Base-by-base conservation (phyloP, 768 basidiomycete species). In the Trametes maxima region DNA sequence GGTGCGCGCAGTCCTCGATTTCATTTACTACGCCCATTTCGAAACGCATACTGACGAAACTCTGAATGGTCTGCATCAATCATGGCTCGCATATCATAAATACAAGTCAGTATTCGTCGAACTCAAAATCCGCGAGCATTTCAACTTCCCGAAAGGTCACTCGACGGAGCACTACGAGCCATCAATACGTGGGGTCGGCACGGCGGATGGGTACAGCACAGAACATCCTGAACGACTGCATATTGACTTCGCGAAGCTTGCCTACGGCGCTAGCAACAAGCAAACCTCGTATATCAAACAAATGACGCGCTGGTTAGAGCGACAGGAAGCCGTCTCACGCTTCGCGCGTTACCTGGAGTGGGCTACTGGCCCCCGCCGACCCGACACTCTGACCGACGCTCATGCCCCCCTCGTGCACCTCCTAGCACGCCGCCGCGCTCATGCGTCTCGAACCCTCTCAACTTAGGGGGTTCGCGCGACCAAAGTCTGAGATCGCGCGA, bases 301-400 rank as follows among this genome's bases (percentile, higher is more conserved):
- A 56, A 82, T 82, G 80, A 72, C 73, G 0, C 25, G 52, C 0
- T 79, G 57, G n/a, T n/a, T n/a, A n/a, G n/a, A n/a, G n/a, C n/a
- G n/a, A n/a, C n/a, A n/a, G n/a, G n/a, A n/a, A n/a, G 73, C 75
- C 8, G 64, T 80, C 11, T 24, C 63, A 13, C 64, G 60, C 0
- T 71, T 72, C 44, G 16, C 53, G 1, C 55, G 70, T 1, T 77
- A 62, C 48, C 64, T 79, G 5, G 10, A 39, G 5, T 76, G 74
- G 70, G 19, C 44, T n/a, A n/a, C n/a, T n/a, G n/a, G n/a, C n/a
- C n/a, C n/a, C n/a, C n/a, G n/a, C n/a, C n/a, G n/a, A n/a, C n/a
- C n/a, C n/a, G n/a, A n/a, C n/a, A n/a, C n/a, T n/a, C n/a, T n/a
- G n/a, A n/a, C n/a, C n/a, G n/a, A n/a, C n/a, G n/a, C n/a, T n/a